These are phyloP conservation scores for Umbelopsis isabellina DNA, from an alignment of 192 early-diverging fungal genomes.

Conservation along the genomic window DNA sequence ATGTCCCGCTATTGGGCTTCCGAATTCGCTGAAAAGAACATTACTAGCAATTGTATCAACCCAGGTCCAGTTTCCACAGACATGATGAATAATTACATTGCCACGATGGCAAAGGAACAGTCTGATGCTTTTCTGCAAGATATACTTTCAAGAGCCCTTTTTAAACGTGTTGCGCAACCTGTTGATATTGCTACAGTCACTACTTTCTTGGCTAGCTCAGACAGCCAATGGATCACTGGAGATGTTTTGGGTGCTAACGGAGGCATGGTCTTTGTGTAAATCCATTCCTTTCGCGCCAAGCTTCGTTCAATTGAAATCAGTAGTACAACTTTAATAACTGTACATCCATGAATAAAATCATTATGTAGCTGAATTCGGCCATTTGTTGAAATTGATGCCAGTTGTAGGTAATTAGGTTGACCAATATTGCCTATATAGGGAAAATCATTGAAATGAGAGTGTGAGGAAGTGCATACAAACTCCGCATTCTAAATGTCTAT, in stretches of 20 bases:
- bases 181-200: neutral
- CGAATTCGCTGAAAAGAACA: conserved; percentile 66
- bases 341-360: too few species aligned
- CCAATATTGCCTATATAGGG: too few species aligned
- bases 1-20: conserved; percentile 52
- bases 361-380: too few species aligned
- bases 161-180: neutral
- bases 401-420: too few species aligned
- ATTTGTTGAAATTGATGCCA: too few species aligned
- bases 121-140: neutral
- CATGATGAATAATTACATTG: conserved; percentile 38
- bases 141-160: neutral
- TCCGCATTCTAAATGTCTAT: too few species aligned
- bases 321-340: too few species aligned
- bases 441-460: too few species aligned
- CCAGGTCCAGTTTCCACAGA: conserved; percentile 84
- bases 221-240: neutral
- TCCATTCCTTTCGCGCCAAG: too few species aligned
- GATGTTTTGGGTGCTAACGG: neutral
- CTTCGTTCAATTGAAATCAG: too few species aligned
- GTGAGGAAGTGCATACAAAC: too few species aligned
- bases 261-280: neutral
- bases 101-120: too few species aligned
- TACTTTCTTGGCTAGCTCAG: neutral
- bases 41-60: conserved; percentile 76